Percentiles rank a stretch among this genome's conserved stretches.
These are phyloP conservation scores for Dictyostelium brefeldianum DNA, from an alignment of 78 protist species.

Conservation along the genomic window DNA sequence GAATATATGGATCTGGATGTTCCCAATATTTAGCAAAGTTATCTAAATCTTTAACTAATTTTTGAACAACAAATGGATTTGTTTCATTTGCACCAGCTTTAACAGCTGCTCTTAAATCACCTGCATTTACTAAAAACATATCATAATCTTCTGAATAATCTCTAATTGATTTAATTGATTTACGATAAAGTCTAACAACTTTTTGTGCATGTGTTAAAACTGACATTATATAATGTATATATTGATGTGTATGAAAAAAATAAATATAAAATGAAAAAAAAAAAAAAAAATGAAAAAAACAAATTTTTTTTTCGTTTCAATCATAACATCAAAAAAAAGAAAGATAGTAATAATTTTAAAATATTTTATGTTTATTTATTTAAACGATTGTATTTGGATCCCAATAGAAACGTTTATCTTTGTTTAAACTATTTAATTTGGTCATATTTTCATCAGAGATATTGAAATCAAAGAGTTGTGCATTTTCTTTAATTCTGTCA, in stretches of 20 bases:
- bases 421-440: constrained; percentile 21
- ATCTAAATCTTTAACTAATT: constrained; percentile 60
- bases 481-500: constrained; percentile 74
- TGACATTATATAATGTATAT: constrained; percentile 1
- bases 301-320: neutral
- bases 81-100: constrained; percentile 49
- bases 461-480: constrained; percentile 16
- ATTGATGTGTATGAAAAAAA: neutral
- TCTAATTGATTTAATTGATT: constrained; percentile 54
- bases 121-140: constrained; percentile 39
- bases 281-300: neutral
- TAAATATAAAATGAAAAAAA: neutral
- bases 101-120: constrained; percentile 29
- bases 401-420: constrained; percentile 47
- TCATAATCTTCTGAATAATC: constrained; percentile 80
- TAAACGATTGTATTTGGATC: constrained; percentile 3
- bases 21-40: constrained; percentile 46
- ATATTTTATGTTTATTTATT: neutral
- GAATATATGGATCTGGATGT: constrained; percentile 82
- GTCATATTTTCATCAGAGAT: neutral
- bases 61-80: constrained; percentile 43
- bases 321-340: neutral
- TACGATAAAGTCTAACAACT: constrained; percentile 74
- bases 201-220: constrained; percentile 30
- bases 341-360: neutral